phyloP scores from a whole-genome alignment of 345 rosid genomes.

The Dipteronia dyeriana region DNA sequence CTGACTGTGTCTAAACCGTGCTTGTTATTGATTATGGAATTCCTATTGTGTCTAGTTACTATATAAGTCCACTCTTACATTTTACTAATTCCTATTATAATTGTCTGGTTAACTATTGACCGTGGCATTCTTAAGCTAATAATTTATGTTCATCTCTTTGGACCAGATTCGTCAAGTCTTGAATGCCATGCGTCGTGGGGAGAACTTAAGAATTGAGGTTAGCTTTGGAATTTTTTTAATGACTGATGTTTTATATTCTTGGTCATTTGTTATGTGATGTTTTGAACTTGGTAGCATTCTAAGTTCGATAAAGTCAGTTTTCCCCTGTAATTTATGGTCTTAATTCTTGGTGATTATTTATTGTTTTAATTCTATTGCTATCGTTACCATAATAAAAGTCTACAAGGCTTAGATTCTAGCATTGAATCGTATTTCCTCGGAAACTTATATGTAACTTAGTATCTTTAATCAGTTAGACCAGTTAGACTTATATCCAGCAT shows the following conservation, averaged over 20 bases:
- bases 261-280: not conserved
- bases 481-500: not conserved
- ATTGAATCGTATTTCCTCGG: not conserved
- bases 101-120: not conserved
- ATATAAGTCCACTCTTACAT: not conserved
- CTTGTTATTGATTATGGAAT: conserved; percentile 5
- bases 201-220: conserved; percentile 75
- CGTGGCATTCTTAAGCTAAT: conserved; percentile 5
- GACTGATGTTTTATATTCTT: not conserved
- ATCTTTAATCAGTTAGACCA: not conserved
- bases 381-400: not conserved
- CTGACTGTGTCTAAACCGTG: not conserved
- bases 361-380: not conserved
- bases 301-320: not conserved
- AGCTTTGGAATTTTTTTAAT: conserved; percentile 27
- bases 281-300: not conserved
- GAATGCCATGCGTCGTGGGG: conserved; percentile 81
- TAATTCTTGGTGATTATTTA: not conserved
- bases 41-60: not conserved
- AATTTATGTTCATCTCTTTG: conserved; percentile 31
- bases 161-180: conserved; percentile 81
- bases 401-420: not conserved
- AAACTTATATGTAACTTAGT: not conserved
- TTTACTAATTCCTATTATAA: not conserved
- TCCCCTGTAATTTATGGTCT: not conserved